A percentile compares a stretch with the other conserved stretches of the same genome.
phyloP scores from a whole-genome alignment of 2,329 filamentous ascomycete species.

The Microdochium nivale region DNA sequence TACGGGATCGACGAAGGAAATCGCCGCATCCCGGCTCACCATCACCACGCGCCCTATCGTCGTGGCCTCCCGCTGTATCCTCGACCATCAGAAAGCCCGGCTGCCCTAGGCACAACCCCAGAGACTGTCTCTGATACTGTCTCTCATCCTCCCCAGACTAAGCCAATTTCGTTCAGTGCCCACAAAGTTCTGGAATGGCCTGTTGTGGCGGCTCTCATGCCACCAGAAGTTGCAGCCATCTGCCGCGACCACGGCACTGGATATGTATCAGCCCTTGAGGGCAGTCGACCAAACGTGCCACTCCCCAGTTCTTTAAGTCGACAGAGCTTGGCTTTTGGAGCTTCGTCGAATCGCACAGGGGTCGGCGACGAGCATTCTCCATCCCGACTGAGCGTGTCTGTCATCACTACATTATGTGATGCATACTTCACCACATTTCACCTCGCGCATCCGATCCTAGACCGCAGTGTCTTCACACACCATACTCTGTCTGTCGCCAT shows the following conservation, averaged over 20 bases:
- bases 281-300: background rate
- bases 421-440: constrained; percentile 47
- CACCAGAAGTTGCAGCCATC: background rate
- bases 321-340: constrained; percentile 36
- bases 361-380: constrained; percentile 29
- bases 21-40: background rate
- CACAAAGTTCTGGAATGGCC: background rate
- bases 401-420: constrained; percentile 41
- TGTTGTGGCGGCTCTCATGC: background rate
- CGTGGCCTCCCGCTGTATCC: background rate
- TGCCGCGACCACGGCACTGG: background rate
- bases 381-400: constrained; percentile 33
- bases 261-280: background rate
- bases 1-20: background rate
- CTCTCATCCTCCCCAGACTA: background rate
- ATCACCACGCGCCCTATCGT: background rate
- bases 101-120: background rate
- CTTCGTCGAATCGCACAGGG: constrained; percentile 28
- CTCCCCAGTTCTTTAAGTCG: constrained; percentile 24
- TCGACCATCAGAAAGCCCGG: background rate
- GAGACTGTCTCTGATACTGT: background rate
- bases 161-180: background rate
- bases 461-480: constrained; percentile 40
- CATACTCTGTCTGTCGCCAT: constrained; percentile 38
- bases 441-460: constrained; percentile 41